Evolutionary conservation across 768 basidiomycete species (phyloP).

Genomic region (Tulasnella sp.): DNA sequence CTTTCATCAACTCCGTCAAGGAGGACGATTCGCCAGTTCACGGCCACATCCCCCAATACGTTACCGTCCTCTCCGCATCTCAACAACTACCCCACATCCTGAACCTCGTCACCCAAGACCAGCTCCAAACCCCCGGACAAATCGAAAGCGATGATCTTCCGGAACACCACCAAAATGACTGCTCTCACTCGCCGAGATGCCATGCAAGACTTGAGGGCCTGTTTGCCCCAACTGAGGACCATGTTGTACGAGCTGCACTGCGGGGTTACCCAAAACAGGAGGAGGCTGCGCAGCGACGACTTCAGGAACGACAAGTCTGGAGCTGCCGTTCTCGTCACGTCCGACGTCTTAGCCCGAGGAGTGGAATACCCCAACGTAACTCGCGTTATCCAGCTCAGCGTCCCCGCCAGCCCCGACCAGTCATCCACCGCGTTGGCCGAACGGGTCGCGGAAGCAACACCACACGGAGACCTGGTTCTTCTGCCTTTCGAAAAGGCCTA

Average conservation of each 20-base stretch:
- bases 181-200: slow-evolving; percentile 63
- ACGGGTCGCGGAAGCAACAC: slow-evolving; percentile 65
- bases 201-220: slow-evolving; percentile 47
- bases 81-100: too few relatives aligned
- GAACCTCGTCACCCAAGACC: slow-evolving; percentile 81
- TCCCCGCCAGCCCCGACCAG: too few relatives aligned
- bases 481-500: slow-evolving; percentile 76
- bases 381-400: too few relatives aligned
- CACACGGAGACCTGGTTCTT: slow-evolving; percentile 72
- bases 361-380: slow-evolving; percentile 66
- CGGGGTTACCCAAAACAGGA: slow-evolving; percentile 56
- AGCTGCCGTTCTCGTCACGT: slow-evolving; percentile 69
- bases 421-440: slow-evolving; percentile 78
- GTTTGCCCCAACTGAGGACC: slow-evolving; percentile 52
- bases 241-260: slow-evolving; percentile 79
- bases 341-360: slow-evolving; percentile 84
- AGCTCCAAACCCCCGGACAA: slow-evolving; percentile 61
- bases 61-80: slow-evolving; percentile 53
- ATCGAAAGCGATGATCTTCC: slow-evolving; percentile 78
- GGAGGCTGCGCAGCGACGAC: slow-evolving; percentile 51
- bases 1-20: slow-evolving; percentile 68
- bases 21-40: slow-evolving; percentile 61
- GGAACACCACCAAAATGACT: slow-evolving; percentile 80
- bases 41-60: slow-evolving; percentile 73
- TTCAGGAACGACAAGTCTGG: slow-evolving; percentile 57